Conservation (phyloP, 306 rosid species). For the Citrullus mucosospermus region DNA sequence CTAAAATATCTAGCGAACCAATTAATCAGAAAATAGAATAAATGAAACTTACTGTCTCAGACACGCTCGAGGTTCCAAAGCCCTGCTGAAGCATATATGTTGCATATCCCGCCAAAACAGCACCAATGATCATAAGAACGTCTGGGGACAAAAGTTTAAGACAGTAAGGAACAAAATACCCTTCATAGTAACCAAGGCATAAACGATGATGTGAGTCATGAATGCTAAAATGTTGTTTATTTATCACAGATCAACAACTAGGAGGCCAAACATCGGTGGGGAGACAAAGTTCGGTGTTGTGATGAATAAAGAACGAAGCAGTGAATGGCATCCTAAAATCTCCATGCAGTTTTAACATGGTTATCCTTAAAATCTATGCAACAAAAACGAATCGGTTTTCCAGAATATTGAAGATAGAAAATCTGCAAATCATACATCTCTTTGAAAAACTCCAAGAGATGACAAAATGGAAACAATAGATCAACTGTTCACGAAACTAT, state of each 20-base stretch:
- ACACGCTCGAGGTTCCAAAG: conserved; percentile 47
- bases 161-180: neutral
- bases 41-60: conserved; percentile 31
- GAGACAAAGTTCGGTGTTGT: neutral
- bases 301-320: neutral
- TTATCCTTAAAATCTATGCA: neutral
- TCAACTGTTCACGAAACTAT: neutral
- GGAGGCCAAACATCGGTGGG: neutral
- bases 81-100: conserved; percentile 89
- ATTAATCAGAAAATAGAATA: neutral
- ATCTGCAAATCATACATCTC: neutral
- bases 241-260: neutral
- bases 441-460: neutral
- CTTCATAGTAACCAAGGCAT: neutral
- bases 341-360: neutral
- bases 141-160: conserved; percentile 38
- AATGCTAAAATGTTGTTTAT: neutral
- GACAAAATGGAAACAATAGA: neutral
- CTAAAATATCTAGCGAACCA: neutral
- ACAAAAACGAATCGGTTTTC: neutral
- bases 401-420: neutral
- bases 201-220: neutral
- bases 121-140: conserved; percentile 77
- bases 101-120: conserved; percentile 69
- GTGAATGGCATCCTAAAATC: neutral